A percentile compares a stretch with the other conserved stretches of the same genome.
phyloP scores from a whole-genome alignment of 495 filamentous ascomycete genomes.

The Hypomontagnella monticulosa region DNA sequence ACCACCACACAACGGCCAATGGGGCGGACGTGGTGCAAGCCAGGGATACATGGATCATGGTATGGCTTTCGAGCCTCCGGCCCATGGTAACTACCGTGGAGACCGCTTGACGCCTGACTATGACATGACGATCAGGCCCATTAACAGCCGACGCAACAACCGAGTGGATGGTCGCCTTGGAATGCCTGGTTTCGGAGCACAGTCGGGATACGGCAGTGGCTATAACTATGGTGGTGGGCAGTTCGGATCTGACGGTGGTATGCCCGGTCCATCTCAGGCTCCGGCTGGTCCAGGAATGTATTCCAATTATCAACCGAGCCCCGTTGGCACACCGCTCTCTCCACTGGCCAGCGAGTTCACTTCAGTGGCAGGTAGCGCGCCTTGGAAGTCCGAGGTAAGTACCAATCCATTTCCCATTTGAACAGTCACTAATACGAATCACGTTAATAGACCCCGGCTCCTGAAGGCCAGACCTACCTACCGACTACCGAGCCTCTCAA shows the following conservation, averaged over 20 bases:
- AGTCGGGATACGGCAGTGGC: conserved; percentile 23
- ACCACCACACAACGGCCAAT: conserved; percentile 48
- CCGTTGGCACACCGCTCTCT: conserved; percentile 83
- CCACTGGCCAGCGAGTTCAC: conserved; percentile 87
- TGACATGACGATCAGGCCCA: conserved; percentile 52
- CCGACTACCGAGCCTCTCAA: conserved; percentile 94
- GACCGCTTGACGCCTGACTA: conserved; percentile 59
- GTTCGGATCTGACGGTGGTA: conserved; percentile 48
- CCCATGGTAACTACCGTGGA: conserved; percentile 52
- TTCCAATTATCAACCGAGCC: conserved; percentile 72
- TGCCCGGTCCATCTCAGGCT: conserved; percentile 42
- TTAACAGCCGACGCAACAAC: conserved; percentile 48
- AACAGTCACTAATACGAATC: conserved; percentile 19
- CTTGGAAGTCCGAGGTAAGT: conserved; percentile 66
- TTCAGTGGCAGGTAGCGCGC: conserved; percentile 46
- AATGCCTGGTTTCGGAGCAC: conserved; percentile 33
- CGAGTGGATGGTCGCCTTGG: conserved; percentile 56
- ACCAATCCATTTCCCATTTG: not conserved
- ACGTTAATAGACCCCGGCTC: conserved; percentile 51
- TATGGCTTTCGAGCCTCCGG: conserved; percentile 41
- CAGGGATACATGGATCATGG: conserved; percentile 46
- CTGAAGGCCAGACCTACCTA: conserved; percentile 78
- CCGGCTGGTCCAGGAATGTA: conserved; percentile 60
- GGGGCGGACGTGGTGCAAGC: conserved; percentile 51
- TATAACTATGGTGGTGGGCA: conserved; percentile 42